Evolutionary conservation across 208 protist species (phyloP).

Genomic region (Wallacemonas sp.): DNA sequence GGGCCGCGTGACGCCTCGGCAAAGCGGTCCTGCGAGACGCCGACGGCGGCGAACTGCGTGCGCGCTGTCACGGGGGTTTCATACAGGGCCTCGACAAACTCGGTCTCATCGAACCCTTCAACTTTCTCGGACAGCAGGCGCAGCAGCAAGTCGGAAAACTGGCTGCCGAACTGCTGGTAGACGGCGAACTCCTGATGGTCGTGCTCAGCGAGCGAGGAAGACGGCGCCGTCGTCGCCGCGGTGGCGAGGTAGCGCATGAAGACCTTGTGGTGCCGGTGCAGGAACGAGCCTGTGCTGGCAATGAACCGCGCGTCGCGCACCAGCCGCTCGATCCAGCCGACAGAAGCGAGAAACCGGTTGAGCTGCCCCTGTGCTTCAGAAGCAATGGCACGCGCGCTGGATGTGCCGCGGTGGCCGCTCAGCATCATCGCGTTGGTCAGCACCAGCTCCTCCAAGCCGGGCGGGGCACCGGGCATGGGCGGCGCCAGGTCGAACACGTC

Average conservation of each 20-base stretch:
- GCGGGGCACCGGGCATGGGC: slow-evolving; percentile 33
- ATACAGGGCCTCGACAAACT: slow-evolving; percentile 79
- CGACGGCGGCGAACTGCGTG: slow-evolving; percentile 18
- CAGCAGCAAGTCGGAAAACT: slow-evolving; percentile 54
- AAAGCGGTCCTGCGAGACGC: background rate
- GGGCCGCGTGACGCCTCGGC: background rate
- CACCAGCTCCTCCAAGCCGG: slow-evolving; percentile 70
- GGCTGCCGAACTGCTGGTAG: slow-evolving; percentile 62
- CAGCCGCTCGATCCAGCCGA: slow-evolving; percentile 66
- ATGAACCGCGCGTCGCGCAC: slow-evolving; percentile 60
- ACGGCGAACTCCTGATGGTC: slow-evolving; percentile 67
- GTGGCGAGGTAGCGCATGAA: slow-evolving; percentile 54
- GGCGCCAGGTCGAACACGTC: background rate
- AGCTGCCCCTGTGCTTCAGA: slow-evolving; percentile 48
- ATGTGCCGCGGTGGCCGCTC: slow-evolving; percentile 12
- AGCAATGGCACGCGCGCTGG: slow-evolving; percentile 32
- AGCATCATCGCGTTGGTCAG: slow-evolving; percentile 23
- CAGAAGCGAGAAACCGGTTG: slow-evolving; percentile 58
- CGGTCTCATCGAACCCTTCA: slow-evolving; percentile 64
- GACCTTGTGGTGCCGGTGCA: slow-evolving; percentile 68
- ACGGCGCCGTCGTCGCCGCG: background rate
- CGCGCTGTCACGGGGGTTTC: slow-evolving; percentile 44
- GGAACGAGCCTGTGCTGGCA: slow-evolving; percentile 49
- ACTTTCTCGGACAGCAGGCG: slow-evolving; percentile 52
- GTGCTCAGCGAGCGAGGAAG: slow-evolving; percentile 42